Evolutionary conservation across 495 filamentous ascomycete genomes (phyloP).

Genomic region (Aspergillus saccharolyticus): DNA sequence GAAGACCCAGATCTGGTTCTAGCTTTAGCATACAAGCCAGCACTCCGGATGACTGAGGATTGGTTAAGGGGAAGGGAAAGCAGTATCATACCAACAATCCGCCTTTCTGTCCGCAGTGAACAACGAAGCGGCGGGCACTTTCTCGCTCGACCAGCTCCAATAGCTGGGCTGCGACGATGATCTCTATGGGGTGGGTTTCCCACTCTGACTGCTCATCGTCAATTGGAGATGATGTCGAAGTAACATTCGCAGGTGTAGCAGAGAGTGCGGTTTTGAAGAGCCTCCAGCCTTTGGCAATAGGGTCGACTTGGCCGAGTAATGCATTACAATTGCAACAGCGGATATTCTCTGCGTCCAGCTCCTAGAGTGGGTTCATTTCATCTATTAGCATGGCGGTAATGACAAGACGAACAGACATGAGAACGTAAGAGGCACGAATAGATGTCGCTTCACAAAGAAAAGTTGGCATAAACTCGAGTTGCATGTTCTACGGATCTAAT

Average conservation of each 20-base stretch:
- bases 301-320: conserved; percentile 43
- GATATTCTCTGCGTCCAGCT: conserved; percentile 20
- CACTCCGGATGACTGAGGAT: conserved; percentile 19
- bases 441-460: not conserved
- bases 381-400: not conserved
- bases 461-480: not conserved
- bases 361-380: not conserved
- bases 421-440: not conserved
- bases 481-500: not conserved
- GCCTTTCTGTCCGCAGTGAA: conserved; percentile 34
- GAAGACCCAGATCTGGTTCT: conserved; percentile 59
- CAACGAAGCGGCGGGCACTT: conserved; percentile 43
- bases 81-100: conserved; percentile 36
- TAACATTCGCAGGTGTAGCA: conserved; percentile 11
- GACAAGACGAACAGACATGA: not conserved
- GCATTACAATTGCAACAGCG: conserved; percentile 38
- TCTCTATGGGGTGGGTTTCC: conserved; percentile 44
- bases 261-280: conserved; percentile 49
- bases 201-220: conserved; percentile 11
- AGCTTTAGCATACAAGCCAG: conserved; percentile 35
- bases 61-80: conserved; percentile 1
- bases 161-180: conserved; percentile 48
- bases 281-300: conserved; percentile 36
- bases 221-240: conserved; percentile 15
- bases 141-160: conserved; percentile 46